Evolutionary conservation across 2,329 filamentous ascomycete species (phyloP), one percentile per base, ranked within the genome.

Genomic region (Setomelanomma holmii): DNA sequence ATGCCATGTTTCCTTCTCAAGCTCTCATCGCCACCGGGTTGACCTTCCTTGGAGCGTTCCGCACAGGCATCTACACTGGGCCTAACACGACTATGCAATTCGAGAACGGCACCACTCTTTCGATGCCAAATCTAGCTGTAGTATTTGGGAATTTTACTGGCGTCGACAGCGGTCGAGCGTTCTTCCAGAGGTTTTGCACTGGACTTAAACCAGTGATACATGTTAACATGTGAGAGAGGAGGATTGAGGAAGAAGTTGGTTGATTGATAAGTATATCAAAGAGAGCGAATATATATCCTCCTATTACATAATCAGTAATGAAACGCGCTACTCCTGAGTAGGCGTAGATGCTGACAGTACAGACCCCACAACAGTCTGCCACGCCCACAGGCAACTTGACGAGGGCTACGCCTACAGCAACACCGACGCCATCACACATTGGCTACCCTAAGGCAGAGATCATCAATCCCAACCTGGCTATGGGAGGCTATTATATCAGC

Each of bases 401-500:
- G 2, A 57, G 51, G 1, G 38, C 62, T 7, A 54, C 53, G 3
- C 68, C 71, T 2, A 55, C 53, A 11, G 40, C 62, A 5, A 53
- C 53, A 4, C 68, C 71, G 1, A 55, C 52, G 8, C 67, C 71
- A 5, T 72, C 70, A 17, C 61, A 71, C 27, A 64, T 66, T 14
- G 66, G 67, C 4, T 79, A 76, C 45, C 78, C 78, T 0, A 64
- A 74, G 16, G 68, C 78, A 2, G 66, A 75, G 16, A 50, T 76
- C 4, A 63, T 74, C 19, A 64, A 75, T 21, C 52, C 63, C 1
- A 69, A 67, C 22, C 64, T 74, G 20, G 72, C 74, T 4, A 63
- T 80, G 24, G 73, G 74, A 11, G 80, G 80, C 1, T 82, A 81
- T 59, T 80, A 76, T 47, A 74, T 80, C 11, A 73, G 77, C 24